Percentiles rank a stretch among this genome's conserved stretches.
phyloP scores from a whole-genome alignment of 345 rosid genomes.

The Lumnitzera littorea region DNA sequence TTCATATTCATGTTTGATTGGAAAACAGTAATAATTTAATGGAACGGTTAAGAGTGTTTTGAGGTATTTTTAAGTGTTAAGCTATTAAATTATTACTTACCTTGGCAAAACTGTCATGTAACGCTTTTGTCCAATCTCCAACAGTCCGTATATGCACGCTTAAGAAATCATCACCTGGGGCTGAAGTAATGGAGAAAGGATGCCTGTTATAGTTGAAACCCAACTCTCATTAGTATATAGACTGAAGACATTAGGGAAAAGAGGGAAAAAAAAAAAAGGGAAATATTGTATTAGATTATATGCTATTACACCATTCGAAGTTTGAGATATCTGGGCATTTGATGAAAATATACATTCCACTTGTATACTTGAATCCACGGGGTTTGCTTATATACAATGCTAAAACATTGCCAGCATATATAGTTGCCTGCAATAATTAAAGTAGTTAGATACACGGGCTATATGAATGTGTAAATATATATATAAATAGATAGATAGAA shows the following conservation, averaged over 20 bases:
- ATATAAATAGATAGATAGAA: too few relatives aligned
- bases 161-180: slow-evolving; percentile 68
- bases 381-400: slow-evolving; percentile 78
- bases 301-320: slow-evolving; percentile 51
- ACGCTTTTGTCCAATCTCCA: slow-evolving; percentile 9
- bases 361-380: slow-evolving; percentile 53
- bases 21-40: too few relatives aligned
- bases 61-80: too few relatives aligned
- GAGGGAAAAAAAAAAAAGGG: too few relatives aligned
- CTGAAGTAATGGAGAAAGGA: slow-evolving; percentile 83
- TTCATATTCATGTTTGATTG: too few relatives aligned
- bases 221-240: not conserved
- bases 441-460: too few relatives aligned
- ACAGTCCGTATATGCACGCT: slow-evolving; percentile 81
- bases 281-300: not conserved
- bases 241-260: too few relatives aligned
- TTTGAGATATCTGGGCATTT: slow-evolving; percentile 64
- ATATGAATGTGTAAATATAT: too few relatives aligned
- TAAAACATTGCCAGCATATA: slow-evolving; percentile 74
- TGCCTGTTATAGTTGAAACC: slow-evolving; percentile 37
- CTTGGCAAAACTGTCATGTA: slow-evolving; percentile 41
- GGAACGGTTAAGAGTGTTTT: too few relatives aligned
- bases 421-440: slow-evolving; percentile 44
- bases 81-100: slow-evolving; percentile 4
- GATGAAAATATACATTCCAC: slow-evolving; percentile 87